phyloP scores from a whole-genome alignment of 2,329 filamentous ascomycete species.

The Huntiella abstrusa region DNA sequence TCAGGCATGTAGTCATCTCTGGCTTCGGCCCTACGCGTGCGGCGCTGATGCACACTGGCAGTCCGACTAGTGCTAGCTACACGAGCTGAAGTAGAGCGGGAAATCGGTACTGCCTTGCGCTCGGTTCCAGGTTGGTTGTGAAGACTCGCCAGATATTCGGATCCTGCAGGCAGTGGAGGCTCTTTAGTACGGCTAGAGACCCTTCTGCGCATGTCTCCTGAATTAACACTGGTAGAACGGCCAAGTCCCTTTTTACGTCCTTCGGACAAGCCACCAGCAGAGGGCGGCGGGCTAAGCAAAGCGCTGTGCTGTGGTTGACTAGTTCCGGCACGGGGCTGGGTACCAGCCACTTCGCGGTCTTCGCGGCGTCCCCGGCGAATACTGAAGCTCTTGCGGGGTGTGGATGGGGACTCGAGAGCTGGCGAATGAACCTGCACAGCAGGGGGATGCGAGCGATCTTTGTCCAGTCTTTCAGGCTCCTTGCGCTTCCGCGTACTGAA shows the following conservation, averaged over 20 bases:
- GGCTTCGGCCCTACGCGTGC: constrained; percentile 47
- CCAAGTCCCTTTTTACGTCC: constrained; percentile 53
- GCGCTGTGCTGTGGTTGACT: constrained; percentile 59
- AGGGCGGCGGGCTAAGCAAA: constrained; percentile 53
- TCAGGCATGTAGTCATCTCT: constrained; percentile 68
- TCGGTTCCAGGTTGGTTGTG: constrained; percentile 53
- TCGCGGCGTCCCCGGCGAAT: constrained; percentile 44
- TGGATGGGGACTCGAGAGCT: constrained; percentile 35
- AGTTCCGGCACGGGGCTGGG: constrained; percentile 33
- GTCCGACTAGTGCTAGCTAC: constrained; percentile 73
- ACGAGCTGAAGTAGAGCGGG: constrained; percentile 46
- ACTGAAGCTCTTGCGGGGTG: constrained; percentile 74
- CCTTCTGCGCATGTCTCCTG: constrained; percentile 58
- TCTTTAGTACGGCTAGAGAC: constrained; percentile 32
- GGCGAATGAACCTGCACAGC: constrained; percentile 63
- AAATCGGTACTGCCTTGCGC: constrained; percentile 31
- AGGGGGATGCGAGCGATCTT: constrained; percentile 50
- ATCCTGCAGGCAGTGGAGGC: constrained; percentile 29
- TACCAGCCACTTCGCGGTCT: constrained; percentile 29
- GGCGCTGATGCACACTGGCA: constrained; percentile 79
- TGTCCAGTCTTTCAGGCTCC: constrained; percentile 44
- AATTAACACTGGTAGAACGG: constrained; percentile 81
- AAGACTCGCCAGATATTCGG: constrained; percentile 37
- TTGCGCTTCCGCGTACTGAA: constrained; percentile 74
- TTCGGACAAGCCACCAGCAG: constrained; percentile 35